Base-by-base conservation (phyloP, 2,329 filamentous ascomycete genomes). In the Claviceps fusiformis region DNA sequence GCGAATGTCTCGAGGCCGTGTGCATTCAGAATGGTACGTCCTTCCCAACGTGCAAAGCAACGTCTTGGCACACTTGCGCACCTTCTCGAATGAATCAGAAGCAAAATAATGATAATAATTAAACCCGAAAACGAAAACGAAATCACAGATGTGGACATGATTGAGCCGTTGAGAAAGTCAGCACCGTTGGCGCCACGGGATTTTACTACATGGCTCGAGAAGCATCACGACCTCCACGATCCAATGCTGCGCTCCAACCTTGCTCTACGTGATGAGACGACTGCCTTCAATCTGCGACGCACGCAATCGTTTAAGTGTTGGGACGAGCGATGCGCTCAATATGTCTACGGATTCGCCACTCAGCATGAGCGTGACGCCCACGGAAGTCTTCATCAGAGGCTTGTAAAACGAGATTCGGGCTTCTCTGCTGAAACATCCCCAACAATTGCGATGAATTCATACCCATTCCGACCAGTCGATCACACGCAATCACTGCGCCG, bases 261-360 rank as follows among this genome's bases (percentile, higher is more conserved):
- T 43, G 55, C 51, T 45, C 43, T 47, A 17, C 54, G 50, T 17
- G 46, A 53, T 50, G 55, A 37, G 37, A 52, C 50, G n/a, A 47
- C 39, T 47, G 24, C 48, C 10, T 53, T 50, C 33, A 48, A 19
- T 52, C 50, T 31, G 51, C 54, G 46, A 51, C 49, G 50, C 50
- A 53, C 59, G 52, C 64, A 62, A 35, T 62, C 75, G 11, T 75
- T 75, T 64, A 81, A 79, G 64, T 82, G 79, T 64, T 75, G 70
- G 66, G 70, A 81, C 58, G 75, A 80, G 53, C 70, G 70, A 55
- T 82, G 79, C 61, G 66, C 78, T 56, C 74, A 79, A 63, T 82
- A 80, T 64, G 74, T 82, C 43, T 82, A 82, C 59, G 79, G 79
- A 35, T 81, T 81, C 62, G 62, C 70, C 41, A 75, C 71, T 55